Evolutionary conservation across 1,284 basidiomycete genomes (phyloP), one percentile per base, ranked within the genome.

Genomic region (Trichosporon sp.): DNA sequence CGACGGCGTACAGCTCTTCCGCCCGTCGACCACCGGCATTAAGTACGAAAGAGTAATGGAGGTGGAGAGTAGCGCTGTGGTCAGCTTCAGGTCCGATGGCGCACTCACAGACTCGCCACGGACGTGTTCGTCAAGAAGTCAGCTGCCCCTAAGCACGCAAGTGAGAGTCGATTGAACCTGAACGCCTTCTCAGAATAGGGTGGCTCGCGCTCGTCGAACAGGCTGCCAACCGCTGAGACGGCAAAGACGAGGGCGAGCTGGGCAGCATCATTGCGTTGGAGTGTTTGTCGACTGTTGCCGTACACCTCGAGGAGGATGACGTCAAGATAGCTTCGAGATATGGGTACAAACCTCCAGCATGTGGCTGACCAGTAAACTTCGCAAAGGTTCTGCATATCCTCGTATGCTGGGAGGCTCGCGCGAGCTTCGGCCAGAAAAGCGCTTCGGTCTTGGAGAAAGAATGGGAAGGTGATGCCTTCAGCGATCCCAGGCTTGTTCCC

Each of bases 241-340:
- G 59, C 59, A 2, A 63, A 63, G 14, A 63, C 59, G 6, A 63
- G 59, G n/a, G 59, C 59, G 4, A 63, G 59, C 32, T 63, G 59
- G 32, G 59, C 59, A 12, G 59, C 59, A 31, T 63, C 59, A 11
- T 63, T 63, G 59, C 59, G 59, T 35, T 63, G 59, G n/a, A 63
- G 59, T 1, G 59, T 63, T 37, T 63, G 59, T 7, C 59, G 59
- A 35, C 59, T 63, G 16, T 63, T 63, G 32, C 59, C 59, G 59
- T 63, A 63, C 16, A 63, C 59, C 16, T 63, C 59, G 32, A 63
- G 59, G 1, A 63, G 16, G 0, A 35, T 37, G 16, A 63, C 59
- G 31, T 63, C 59, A 14, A 63, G 59, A 7, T 63, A 63, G 59
- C 59, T 63, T n/a, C 59, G 31, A n/a, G 59, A 63, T 10, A 63